Conservation (phyloP, 352 stramenopile species). For the Phytophthora vignae region DNA sequence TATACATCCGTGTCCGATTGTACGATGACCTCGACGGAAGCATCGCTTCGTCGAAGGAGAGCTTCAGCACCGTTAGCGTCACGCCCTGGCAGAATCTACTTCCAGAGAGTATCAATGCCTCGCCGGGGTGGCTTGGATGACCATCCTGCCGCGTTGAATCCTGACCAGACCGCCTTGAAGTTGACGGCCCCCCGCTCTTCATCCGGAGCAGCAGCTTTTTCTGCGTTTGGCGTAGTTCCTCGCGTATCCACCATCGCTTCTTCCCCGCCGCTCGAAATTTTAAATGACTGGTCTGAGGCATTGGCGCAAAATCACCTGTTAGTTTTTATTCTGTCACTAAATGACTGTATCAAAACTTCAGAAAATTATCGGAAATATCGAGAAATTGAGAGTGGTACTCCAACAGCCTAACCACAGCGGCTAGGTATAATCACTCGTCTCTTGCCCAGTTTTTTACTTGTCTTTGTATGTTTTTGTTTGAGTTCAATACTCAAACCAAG, state of each 20-base stretch:
- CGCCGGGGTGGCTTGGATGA: background rate
- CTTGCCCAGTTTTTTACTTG: background rate
- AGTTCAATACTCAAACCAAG: background rate
- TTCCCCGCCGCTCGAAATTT: background rate
- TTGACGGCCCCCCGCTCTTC: background rate
- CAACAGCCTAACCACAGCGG: background rate
- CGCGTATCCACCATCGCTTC: background rate
- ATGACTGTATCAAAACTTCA: background rate
- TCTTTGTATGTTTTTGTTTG: background rate
- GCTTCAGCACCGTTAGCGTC: background rate
- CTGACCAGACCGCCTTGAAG: background rate
- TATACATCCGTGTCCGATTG: constrained; percentile 14
- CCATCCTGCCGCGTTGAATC: background rate
- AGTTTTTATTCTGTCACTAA: background rate
- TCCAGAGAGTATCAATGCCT: background rate
- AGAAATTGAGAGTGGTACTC: background rate
- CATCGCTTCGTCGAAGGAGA: constrained; percentile 23
- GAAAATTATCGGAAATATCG: background rate
- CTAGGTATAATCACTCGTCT: background rate
- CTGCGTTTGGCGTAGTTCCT: background rate
- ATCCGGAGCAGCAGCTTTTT: background rate
- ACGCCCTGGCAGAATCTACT: background rate
- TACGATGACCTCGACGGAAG: constrained; percentile 6
- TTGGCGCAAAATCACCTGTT: background rate
- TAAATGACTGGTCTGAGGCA: background rate